Evolutionary conservation across 106 monocot genomes (phyloP).

Genomic region (Dioscorea dumetorum): DNA sequence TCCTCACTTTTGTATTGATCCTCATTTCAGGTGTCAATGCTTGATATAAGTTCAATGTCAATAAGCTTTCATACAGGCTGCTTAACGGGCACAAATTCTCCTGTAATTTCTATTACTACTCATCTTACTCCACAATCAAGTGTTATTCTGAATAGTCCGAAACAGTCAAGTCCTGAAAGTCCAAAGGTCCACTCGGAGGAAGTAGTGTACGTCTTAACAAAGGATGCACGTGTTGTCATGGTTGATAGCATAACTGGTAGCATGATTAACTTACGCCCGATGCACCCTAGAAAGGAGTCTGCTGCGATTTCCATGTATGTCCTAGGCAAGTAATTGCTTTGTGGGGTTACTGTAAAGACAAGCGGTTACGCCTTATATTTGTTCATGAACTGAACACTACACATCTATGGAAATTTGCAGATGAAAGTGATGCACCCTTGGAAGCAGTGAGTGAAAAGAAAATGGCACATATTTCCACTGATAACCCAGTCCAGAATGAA

Average conservation of each 20-base stretch:
- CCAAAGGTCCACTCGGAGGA: conserved; percentile 19
- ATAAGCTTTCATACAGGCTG: conserved; percentile 41
- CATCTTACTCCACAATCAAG: conserved; percentile 18
- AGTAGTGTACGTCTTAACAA: conserved; percentile 55
- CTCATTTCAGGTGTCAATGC: conserved; percentile 57
- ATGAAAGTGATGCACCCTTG: conserved; percentile 12
- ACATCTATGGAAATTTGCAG: conserved; percentile 8
- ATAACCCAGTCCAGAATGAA: conserved; percentile 21
- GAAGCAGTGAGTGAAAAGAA: conserved; percentile 13
- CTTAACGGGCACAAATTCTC: conserved; percentile 41
- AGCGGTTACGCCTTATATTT: not conserved
- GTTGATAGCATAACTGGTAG: conserved; percentile 54
- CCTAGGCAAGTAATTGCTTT: conserved; percentile 65
- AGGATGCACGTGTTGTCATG: conserved; percentile 47
- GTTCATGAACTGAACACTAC: not conserved
- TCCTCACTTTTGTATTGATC: not conserved
- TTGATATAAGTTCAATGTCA: conserved; percentile 51
- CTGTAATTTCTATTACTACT: conserved; percentile 45
- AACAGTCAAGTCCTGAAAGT: conserved; percentile 11
- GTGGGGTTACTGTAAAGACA: not conserved
- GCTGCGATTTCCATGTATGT: conserved; percentile 85
- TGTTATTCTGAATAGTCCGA: conserved; percentile 16
- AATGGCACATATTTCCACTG: conserved; percentile 10
- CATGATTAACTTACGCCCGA: conserved; percentile 23
- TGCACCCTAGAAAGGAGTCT: conserved; percentile 44